Percentiles rank a stretch among this genome's conserved stretches.
phyloP scores from a whole-genome alignment of 2,329 filamentous ascomycete genomes.

The Monosporascus sp. region DNA sequence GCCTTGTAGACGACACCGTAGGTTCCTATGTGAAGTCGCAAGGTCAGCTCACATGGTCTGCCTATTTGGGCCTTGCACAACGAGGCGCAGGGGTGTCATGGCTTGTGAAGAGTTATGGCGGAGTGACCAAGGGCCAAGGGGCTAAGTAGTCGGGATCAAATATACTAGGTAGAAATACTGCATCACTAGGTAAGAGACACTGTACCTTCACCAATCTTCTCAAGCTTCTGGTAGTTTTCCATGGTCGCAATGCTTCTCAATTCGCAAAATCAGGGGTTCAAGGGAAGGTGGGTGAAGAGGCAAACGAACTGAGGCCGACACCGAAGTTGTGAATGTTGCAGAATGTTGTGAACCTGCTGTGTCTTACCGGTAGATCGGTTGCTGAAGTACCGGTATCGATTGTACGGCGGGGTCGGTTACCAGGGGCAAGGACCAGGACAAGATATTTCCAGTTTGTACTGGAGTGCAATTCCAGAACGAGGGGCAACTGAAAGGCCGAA shows the following conservation, averaged over 20 bases:
- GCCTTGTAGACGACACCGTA: conserved; percentile 97
- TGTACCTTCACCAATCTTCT: conserved; percentile 91
- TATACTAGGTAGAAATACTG: background rate
- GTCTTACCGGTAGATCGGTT: background rate
- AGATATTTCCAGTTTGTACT: background rate
- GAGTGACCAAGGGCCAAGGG: background rate
- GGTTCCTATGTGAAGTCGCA: conserved; percentile 55
- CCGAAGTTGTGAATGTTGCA: background rate
- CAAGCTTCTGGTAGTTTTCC: conserved; percentile 96
- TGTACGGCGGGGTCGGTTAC: background rate
- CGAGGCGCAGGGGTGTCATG: too few species aligned
- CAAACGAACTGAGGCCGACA: background rate
- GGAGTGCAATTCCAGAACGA: background rate
- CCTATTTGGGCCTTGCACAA: too few species aligned
- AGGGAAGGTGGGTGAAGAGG: background rate
- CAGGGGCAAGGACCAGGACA: background rate
- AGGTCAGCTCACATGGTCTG: background rate
- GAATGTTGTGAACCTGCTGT: background rate
- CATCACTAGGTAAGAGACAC: background rate
- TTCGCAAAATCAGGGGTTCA: background rate
- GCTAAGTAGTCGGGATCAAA: background rate
- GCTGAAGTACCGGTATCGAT: background rate
- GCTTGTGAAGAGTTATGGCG: background rate
- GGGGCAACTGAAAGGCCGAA: background rate
- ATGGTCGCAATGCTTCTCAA: conserved; percentile 39